Base-by-base conservation (phyloP, 2,329 filamentous ascomycete species). In the Apiospora kogelbergensis region DNA sequence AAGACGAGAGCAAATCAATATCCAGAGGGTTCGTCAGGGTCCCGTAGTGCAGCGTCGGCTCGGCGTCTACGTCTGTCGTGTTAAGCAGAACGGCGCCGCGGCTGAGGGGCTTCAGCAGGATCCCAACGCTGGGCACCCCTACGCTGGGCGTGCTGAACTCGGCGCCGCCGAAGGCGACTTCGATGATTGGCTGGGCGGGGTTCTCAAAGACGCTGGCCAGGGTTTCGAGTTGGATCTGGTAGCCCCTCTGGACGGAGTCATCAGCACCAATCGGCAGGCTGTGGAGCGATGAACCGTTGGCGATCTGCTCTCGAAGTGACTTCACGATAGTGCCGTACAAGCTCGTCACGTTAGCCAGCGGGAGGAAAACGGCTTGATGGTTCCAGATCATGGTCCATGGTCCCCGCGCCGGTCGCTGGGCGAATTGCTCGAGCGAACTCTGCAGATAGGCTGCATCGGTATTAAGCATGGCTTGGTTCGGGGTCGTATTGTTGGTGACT, bases 321-420 rank as follows among this genome's bases (percentile, higher is more conserved):
- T 6, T 6, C 6, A 3, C 48, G 2, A 57, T 20, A 5, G 24
- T 10, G 0, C 0, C 15, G 24, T 20, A 33, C 15, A 26, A 30
- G 5, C 2, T 9, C 2, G 48, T 33, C 6, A 57, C 24, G 24
- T 57, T 33, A 15, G 15, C 3, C 0, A 57, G 13, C 15, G 48
- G 63, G 72, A 79, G 71, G 67, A 75, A 79, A 68, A 76, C 72
- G 44, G 75, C 77, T 60, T 70, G 76, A 72, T 76, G 77, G 33
- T 76, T 77, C 60, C 78, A 76, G 15, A 73, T 76, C 24, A 81
- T 72, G 3, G 80, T 81, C 74, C 79, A 81, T 0, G 80, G 79
- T 15, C 81, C 80, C 37, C 73, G 71, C 1, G 78, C 75, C 1
- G 78, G 78, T n/a, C 71, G 72, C 46, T 77, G 68, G 64, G 76